Evolutionary conservation across 1,284 basidiomycete species (phyloP), one percentile per base, ranked within the genome.

Genomic region (Porodaedalea pini): DNA sequence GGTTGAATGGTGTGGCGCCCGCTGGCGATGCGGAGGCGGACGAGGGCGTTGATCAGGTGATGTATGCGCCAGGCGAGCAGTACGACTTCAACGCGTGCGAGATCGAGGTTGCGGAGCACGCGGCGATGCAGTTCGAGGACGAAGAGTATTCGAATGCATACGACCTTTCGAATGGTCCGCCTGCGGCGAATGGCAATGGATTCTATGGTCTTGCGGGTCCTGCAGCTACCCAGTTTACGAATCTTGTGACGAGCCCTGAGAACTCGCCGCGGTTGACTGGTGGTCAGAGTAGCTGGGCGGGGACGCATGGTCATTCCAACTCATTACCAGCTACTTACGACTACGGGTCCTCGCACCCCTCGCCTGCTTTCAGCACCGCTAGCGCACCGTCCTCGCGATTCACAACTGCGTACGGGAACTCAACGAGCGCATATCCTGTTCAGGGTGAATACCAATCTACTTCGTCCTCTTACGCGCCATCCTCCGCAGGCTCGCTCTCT

Each of bases 91-190:
- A 67, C 8, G 74, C 81, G 69, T 84, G 79, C 64, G 81, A 82
- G 65, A 76, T 86, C 37, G 83, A 85, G 70, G 77, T 85, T n/a
- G 41, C 37, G 17, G 51, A 54, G 19, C 15, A 47, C 3, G 25
- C 51, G 15, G 31, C 49, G 17, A 51, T 57, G 36, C 72, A 72
- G 21, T 81, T 79, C 10, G 72, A 78, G 53, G 75, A 86, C 53
- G 76, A 77, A 23, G 82, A 85, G 51, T 77, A 84, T 29, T 73
- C 75, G 32, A 79, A 81, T 25, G 81, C 82, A 58, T 83, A 86
- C 67, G 83, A 85, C 59, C n/a, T n/a, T n/a, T n/a, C n/a, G n/a
- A 85, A 82, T 0, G 69, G 83, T 19, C 71, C 79, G 19, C 62
- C 70, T 19, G 60, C 70, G 27, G 8, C 52, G 4, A 40, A 36